Evolutionary conservation across 495 filamentous ascomycete species (phyloP).

Genomic region (Penicillium waksmanii): DNA sequence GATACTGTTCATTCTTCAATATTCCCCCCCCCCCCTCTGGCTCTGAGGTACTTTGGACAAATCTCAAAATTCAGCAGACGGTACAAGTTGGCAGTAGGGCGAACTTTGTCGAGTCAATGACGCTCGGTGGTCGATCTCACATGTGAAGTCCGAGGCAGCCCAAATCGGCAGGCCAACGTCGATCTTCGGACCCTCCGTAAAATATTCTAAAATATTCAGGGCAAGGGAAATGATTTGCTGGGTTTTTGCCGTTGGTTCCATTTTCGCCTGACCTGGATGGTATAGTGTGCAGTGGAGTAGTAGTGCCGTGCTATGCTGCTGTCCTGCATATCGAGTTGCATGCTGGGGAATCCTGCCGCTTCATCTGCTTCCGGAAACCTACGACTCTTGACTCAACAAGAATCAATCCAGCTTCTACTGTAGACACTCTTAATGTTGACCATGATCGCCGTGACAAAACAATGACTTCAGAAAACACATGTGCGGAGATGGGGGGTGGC

Average conservation of each 20-base stretch:
- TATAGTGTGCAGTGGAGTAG: background rate
- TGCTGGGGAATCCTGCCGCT: too few species aligned
- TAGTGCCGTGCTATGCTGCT: too few species aligned
- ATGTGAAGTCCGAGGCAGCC: conserved; percentile 5
- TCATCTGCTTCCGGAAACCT: background rate
- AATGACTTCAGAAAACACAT: background rate
- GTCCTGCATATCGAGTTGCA: too few species aligned
- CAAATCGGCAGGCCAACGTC: background rate
- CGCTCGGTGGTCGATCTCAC: conserved; percentile 8
- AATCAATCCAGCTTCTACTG: background rate
- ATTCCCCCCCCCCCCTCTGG: background rate
- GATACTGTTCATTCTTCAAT: too few species aligned
- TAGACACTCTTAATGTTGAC: background rate
- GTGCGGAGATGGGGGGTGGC: conserved; percentile 11
- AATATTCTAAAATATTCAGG: background rate
- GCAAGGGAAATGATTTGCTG: background rate
- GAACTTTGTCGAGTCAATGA: conserved; percentile 1
- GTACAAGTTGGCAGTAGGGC: background rate
- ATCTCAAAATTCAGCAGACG: background rate
- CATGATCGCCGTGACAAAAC: background rate
- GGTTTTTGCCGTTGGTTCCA: background rate
- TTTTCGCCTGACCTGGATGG: background rate
- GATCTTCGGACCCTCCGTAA: conserved; percentile 5
- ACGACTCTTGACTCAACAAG: background rate
- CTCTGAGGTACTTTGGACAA: background rate